These are phyloP conservation scores for Crepidotus sp. DNA, from an alignment of 1,284 basidiomycete genomes.

Conservation along the genomic window DNA sequence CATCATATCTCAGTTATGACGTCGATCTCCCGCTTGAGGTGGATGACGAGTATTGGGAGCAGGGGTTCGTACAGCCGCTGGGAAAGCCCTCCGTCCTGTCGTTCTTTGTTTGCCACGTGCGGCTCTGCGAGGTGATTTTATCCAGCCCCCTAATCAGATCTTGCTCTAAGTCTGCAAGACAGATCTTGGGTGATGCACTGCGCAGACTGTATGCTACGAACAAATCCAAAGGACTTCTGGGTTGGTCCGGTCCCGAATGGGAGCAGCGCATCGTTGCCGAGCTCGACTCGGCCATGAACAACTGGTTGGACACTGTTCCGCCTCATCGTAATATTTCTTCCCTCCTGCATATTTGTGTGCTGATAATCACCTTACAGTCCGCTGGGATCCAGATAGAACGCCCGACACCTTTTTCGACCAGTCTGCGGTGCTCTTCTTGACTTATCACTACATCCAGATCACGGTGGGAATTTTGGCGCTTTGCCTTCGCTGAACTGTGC, in stretches of 20 bases:
- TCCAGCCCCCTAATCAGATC: not conserved
- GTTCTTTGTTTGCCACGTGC: slow-evolving; percentile 4
- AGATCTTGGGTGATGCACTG: slow-evolving; percentile 13
- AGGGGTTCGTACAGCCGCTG: slow-evolving; percentile 6
- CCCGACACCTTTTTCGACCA: slow-evolving; percentile 10
- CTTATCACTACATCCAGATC: slow-evolving; percentile 10
- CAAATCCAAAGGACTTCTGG: slow-evolving; percentile 29
- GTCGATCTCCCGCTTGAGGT: slow-evolving; percentile 13
- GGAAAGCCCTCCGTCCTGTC: slow-evolving; percentile 8
- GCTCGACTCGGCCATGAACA: slow-evolving; percentile 17
- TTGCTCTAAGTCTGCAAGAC: not conserved
- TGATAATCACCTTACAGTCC: not conserved
- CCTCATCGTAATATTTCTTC: slow-evolving; percentile 7
- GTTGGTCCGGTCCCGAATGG: slow-evolving; percentile 31
- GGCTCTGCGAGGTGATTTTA: slow-evolving; percentile 7
- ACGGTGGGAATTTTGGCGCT: not conserved
- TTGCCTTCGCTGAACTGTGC: not conserved
- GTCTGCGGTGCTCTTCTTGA: slow-evolving; percentile 4
- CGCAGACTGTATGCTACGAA: slow-evolving; percentile 20
- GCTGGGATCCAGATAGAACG: slow-evolving; percentile 10
- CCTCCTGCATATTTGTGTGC: not conserved
- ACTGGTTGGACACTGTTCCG: slow-evolving; percentile 12
- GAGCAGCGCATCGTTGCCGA: slow-evolving; percentile 38
- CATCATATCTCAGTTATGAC: slow-evolving; percentile 5
- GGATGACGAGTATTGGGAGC: slow-evolving; percentile 17